phyloP scores from a whole-genome alignment of 208 protist genomes.

The Trypanosomatidae sp. region DNA sequence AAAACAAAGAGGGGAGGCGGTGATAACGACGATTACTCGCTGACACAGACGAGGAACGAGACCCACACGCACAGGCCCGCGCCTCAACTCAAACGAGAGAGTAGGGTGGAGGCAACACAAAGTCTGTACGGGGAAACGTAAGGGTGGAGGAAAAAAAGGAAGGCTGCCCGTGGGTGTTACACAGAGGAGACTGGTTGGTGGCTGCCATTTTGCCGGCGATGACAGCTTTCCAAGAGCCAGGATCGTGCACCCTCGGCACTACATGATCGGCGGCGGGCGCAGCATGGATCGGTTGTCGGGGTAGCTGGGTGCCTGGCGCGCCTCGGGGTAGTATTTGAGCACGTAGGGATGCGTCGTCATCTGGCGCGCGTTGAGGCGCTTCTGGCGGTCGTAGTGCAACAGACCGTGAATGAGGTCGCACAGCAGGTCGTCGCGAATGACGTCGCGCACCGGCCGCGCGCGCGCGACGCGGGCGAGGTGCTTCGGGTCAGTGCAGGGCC shows the following conservation, averaged over 20 bases:
- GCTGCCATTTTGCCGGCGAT: not conserved
- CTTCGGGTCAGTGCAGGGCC: slow-evolving; percentile 62
- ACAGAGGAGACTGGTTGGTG: not conserved
- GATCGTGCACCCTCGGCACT: not conserved
- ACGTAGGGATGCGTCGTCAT: slow-evolving; percentile 80
- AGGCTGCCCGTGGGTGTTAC: not conserved
- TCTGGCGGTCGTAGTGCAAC: slow-evolving; percentile 75
- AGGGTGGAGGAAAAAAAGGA: not conserved
- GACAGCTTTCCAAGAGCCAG: not conserved
- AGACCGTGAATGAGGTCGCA: slow-evolving; percentile 65
- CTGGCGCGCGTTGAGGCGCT: slow-evolving; percentile 63
- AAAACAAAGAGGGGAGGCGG: not conserved
- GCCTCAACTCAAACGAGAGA: slow-evolving; percentile 1
- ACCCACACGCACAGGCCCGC: not conserved
- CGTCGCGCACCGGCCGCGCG: slow-evolving; percentile 51
- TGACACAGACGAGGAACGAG: not conserved
- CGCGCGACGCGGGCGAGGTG: slow-evolving; percentile 62
- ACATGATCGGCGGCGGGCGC: slow-evolving; percentile 46
- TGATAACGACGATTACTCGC: not conserved
- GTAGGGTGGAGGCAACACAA: not conserved
- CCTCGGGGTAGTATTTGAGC: slow-evolving; percentile 81
- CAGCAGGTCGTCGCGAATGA: slow-evolving; percentile 54
- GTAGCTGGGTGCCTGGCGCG: slow-evolving; percentile 56
- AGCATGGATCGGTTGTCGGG: slow-evolving; percentile 58
- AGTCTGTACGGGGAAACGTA: not conserved